Evolutionary conservation across 1,284 basidiomycete species (phyloP), one percentile per base, ranked within the genome.

Genomic region (Baeospora myosura): DNA sequence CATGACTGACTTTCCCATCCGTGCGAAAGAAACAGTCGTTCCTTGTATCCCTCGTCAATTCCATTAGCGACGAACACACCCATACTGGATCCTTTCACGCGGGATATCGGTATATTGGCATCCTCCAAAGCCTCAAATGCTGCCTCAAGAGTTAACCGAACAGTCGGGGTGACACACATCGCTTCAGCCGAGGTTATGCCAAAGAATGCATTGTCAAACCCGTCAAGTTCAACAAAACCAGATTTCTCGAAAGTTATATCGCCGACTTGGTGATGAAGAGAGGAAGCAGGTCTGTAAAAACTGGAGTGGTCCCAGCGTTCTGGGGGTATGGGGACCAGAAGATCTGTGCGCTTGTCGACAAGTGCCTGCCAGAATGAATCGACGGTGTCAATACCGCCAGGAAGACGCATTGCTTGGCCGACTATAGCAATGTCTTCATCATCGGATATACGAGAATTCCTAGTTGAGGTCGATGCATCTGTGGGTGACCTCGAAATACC

Each of bases 71-170:
- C 56, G 42, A 60, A 65, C 1, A 65, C 58, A 14, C 54, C 62
- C 45, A 58, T 59, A 28, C 58, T 49, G 11, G 49, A 54, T 1
- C 63, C 64, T 41, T 61, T 63, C 4, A 66, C 43, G 22, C 49
- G 49, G 7, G 57, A 57, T 12, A 53, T 40, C 1, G 62, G 56
- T 14, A 64, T 63, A 38, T 63, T 63, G 0, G 63, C 63, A 41
- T 62, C 59, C 41, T 66, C 64, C n/a, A 66, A 47, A 1, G 63
- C 64, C 39, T 63, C 58, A 38, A 62, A 62, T 0, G 61, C 53
- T 6, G 58, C 49, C 44, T 66, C 63, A 34, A 66, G 48, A 4
- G 56, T 52, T 3, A 28, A 14, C n/a, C 26, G 26, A 14, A 28
- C n/a, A 14, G 8, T 28, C 8, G 26, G 26, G 26, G 8, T 8